These are phyloP conservation scores for Cryptococcus jaspeensis DNA, from an alignment of 1,284 basidiomycete species.

Conservation along the genomic window DNA sequence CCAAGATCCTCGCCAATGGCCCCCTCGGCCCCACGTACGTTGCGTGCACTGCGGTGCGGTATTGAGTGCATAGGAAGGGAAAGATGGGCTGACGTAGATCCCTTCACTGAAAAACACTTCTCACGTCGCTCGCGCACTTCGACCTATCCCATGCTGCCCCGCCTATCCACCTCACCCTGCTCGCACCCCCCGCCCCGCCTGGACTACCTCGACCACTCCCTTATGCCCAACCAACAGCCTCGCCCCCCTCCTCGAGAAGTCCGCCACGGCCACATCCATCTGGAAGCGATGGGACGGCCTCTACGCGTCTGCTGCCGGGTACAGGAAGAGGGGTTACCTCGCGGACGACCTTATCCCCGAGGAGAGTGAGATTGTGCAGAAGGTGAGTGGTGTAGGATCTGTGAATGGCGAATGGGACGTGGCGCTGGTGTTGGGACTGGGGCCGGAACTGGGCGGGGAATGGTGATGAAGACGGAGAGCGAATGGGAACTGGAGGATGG, in stretches of 20 bases:
- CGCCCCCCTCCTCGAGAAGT: constrained; percentile 69
- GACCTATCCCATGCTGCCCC: not conserved
- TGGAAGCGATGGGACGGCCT: constrained; percentile 78
- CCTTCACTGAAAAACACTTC: not conserved
- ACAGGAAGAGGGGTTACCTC: constrained; percentile 84
- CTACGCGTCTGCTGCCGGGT: constrained; percentile 79
- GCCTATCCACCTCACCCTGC: not conserved
- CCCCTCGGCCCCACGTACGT: constrained; percentile 67
- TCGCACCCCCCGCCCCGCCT: not conserved
- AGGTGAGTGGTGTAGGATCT: constrained; percentile 57
- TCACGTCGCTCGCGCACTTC: not conserved
- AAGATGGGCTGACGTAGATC: not conserved
- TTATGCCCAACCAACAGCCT: constrained; percentile 55
- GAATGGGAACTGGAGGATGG: not conserved
- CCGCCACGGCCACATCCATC: constrained; percentile 54
- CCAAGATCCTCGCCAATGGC: constrained; percentile 59
- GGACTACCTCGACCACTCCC: not conserved
- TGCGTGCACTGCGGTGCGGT: not conserved
- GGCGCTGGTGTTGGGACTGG: not conserved
- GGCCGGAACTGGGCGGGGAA: not conserved
- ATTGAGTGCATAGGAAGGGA: not conserved
- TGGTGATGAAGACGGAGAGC: not conserved
- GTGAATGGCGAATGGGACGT: not conserved
- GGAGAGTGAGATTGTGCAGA: constrained; percentile 80
- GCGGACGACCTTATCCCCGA: constrained; percentile 95